Percentiles rank a stretch among this genome's conserved stretches.
phyloP scores from a whole-genome alignment of 1,284 basidiomycete genomes.

The Rhizoctonia solani region DNA sequence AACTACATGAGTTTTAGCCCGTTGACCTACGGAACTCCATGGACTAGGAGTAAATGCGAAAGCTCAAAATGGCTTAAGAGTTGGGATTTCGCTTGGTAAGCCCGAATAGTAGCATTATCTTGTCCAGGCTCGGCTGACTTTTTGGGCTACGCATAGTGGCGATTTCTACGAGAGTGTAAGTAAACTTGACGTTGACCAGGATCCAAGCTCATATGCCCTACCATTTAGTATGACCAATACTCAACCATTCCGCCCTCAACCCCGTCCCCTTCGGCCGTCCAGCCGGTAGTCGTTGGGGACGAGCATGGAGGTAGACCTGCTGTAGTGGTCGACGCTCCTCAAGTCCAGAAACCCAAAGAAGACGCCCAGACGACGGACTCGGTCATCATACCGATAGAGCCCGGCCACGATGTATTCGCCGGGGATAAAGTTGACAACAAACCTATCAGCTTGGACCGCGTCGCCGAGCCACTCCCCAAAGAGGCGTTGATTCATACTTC shows the following conservation, averaged over 20 bases:
- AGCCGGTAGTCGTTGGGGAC: conserved; percentile 54
- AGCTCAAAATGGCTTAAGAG: conserved; percentile 83
- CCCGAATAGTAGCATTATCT: too few relatives aligned
- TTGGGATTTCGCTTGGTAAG: conserved; percentile 95
- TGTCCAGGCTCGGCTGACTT: too few relatives aligned
- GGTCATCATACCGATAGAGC: conserved; percentile 57
- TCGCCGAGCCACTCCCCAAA: conserved; percentile 43
- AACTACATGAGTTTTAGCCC: conserved; percentile 83
- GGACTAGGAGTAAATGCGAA: conserved; percentile 83
- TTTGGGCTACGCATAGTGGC: too few relatives aligned
- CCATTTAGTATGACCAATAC: conserved; percentile 32
- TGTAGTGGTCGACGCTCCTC: conserved; percentile 36
- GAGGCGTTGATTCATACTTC: conserved; percentile 17
- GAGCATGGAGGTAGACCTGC: conserved; percentile 32
- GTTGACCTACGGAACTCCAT: conserved; percentile 80
- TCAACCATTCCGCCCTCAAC: conserved; percentile 30
- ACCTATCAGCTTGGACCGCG: conserved; percentile 47
- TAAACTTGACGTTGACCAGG: conserved; percentile 17
- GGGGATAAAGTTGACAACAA: conserved; percentile 27
- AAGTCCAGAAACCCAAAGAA: conserved; percentile 45
- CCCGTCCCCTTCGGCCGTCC: conserved; percentile 54
- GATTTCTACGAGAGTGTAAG: conserved; percentile 67
- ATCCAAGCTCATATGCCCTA: background rate
- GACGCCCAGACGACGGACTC: conserved; percentile 38
- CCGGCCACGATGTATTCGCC: conserved; percentile 68